Percentiles rank a stretch among this genome's conserved stretches.
These are phyloP conservation scores for Fusarium caatingaense DNA, from an alignment of 2,329 filamentous ascomycete species.

Conservation along the genomic window DNA sequence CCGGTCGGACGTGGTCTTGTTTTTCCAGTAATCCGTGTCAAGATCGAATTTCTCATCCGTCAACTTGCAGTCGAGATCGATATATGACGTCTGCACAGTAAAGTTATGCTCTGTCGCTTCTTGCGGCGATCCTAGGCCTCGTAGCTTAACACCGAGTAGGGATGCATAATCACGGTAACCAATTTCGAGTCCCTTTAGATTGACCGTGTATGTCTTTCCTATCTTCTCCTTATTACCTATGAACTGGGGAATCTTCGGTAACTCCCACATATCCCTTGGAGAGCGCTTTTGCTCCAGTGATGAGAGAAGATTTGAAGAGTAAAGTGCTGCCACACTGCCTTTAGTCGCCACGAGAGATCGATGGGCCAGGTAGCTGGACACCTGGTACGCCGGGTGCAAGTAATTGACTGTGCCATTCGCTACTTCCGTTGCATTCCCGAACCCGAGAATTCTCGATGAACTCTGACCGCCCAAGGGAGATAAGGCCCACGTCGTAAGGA, in stretches of 20 bases:
- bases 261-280: neutral
- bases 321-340: neutral
- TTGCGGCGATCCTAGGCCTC: accelerated
- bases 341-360: neutral
- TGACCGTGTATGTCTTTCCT: neutral
- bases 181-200: neutral
- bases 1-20: neutral
- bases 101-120: neutral
- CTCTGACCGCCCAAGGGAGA: neutral
- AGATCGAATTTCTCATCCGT: neutral
- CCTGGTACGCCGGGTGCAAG: neutral
- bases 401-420: neutral
- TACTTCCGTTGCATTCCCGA: neutral
- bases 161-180: neutral
- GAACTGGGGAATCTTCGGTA: neutral
- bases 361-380: neutral
- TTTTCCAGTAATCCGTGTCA: neutral
- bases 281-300: neutral
- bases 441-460: neutral
- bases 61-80: neutral
- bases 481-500: neutral
- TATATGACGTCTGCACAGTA: neutral
- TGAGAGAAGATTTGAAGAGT: neutral
- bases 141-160: neutral
- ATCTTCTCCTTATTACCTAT: neutral